Percentiles rank a stretch among this genome's conserved stretches.
These are phyloP conservation scores for Xylaria bambusicola DNA, from an alignment of 495 filamentous ascomycete species.

Conservation along the genomic window DNA sequence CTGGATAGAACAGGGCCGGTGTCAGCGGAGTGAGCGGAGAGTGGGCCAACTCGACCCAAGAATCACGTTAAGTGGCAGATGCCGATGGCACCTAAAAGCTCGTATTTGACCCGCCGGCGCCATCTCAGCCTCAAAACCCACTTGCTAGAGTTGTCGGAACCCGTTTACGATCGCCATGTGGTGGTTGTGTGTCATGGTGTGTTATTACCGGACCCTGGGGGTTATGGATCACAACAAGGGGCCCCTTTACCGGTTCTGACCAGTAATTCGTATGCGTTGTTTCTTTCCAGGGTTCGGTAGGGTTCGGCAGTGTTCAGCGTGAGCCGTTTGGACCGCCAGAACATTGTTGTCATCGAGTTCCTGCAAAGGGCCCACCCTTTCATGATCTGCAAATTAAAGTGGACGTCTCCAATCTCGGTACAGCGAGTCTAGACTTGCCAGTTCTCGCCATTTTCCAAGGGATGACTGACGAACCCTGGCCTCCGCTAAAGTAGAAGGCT, in stretches of 20 bases:
- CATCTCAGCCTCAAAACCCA: constrained; percentile 19
- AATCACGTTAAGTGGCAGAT: constrained; percentile 1
- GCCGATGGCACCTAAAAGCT: constrained; percentile 15
- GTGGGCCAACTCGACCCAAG: constrained; percentile 11
- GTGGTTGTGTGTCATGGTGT: constrained; percentile 14
- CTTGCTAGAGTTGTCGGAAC: neutral
- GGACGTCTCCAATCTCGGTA: neutral
- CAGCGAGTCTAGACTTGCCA: constrained; percentile 3
- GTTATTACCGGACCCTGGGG: neutral
- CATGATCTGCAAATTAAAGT: constrained; percentile 10
- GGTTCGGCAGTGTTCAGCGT: no score
- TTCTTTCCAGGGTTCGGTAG: neutral
- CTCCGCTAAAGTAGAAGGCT: neutral
- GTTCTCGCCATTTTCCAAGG: neutral
- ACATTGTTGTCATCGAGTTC: no score
- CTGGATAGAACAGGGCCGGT: constrained; percentile 1
- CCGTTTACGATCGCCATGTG: neutral
- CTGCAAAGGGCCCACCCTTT: neutral
- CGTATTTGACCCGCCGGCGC: constrained; percentile 18
- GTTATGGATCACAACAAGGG: neutral
- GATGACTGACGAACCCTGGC: neutral
- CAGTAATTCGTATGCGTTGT: constrained; percentile 6
- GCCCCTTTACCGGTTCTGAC: neutral
- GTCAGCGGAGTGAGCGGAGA: constrained; percentile 12
- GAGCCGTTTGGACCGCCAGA: no score